Base-by-base conservation (phyloP, 2,329 filamentous ascomycete genomes). In the Cladosporium colombiae region DNA sequence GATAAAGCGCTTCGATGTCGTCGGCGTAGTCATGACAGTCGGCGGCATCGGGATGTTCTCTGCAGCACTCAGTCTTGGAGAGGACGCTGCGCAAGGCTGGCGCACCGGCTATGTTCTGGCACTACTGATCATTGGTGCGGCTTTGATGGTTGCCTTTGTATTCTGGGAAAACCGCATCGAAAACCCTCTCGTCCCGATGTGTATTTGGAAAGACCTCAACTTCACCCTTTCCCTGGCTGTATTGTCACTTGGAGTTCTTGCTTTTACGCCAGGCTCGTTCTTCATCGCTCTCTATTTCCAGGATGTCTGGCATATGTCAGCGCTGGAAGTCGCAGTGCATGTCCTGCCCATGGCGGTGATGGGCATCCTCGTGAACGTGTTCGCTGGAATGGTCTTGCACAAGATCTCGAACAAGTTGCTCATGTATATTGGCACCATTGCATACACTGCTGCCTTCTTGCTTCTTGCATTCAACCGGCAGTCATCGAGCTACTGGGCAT, bases 31-130 rank as follows among this genome's bases (percentile, higher is more conserved):
- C 0, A 75, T 90, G 67, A 87, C 88, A 3, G 82, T 90, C 37
- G 80, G 84, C n/a, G 88, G 88, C 0, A 87, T 89, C 66, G 88
- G 86, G 3, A 82, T 88, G 80, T 86, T 90, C 72, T 88, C 86
- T 16, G 86, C 86, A 25, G 85, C 84, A 1, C 78, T 90, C 66
- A 88, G 79, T 72, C 76, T 83, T 10, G 81, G 81, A 66, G 83
- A 76, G 14, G 85, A 86, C 44, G 87, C 88, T 1, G 78, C 83
- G 1, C 74, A 88, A 60, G 88, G 88, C 2, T 91, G 89, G 89
- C 81, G 78, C 40, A 85, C 85, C 0, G 78, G 82, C 2, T 87
- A 89, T 69, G 85, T 91, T 2, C 83, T 91, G 14, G 84, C 83
- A 0, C 77, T 91, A 52, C 79, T 91, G 21, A 78, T 89, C 23